Evolutionary conservation across 164 flowering plant species (phyloP).

Genomic region (Dillenia turbinata): DNA sequence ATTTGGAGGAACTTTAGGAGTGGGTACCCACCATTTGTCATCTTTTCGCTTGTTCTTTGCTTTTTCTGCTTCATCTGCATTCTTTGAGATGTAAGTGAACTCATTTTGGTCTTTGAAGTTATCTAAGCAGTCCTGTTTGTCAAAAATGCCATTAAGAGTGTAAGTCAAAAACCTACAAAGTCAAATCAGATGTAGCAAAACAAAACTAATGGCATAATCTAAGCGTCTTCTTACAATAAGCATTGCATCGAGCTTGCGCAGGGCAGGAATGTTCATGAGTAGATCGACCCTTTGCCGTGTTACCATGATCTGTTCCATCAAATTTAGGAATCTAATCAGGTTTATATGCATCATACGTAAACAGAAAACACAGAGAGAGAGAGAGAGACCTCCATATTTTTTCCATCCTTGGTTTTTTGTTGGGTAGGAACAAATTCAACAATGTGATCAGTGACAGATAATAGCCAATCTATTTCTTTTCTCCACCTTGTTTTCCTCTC

Average conservation of each 20-base stretch:
- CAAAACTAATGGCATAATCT: no score
- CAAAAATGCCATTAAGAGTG: neutral
- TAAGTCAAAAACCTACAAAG: neutral
- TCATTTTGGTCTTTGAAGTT: conserved; percentile 59
- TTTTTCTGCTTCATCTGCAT: conserved; percentile 35
- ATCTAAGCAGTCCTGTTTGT: conserved; percentile 53
- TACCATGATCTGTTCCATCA: conserved; percentile 63
- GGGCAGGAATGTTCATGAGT: conserved; percentile 81
- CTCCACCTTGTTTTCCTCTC: conserved; percentile 78
- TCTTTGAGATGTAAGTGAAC: conserved; percentile 43
- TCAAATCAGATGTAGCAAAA: no score
- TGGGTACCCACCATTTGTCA: conserved; percentile 86
- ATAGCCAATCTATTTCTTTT: conserved; percentile 83
- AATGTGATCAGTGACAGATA: conserved; percentile 88
- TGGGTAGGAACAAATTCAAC: conserved; percentile 86
- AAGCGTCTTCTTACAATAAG: conserved; percentile 52
- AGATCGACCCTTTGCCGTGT: conserved; percentile 81
- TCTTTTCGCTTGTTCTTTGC: conserved; percentile 37
- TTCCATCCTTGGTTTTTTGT: conserved; percentile 68
- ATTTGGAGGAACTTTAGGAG: conserved; percentile 49
- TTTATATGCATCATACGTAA: no score
- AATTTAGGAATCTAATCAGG: no score
- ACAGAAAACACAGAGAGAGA: neutral
- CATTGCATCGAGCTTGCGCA: conserved; percentile 85
- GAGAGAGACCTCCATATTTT: conserved; percentile 55